A percentile compares a stretch with the other conserved stretches of the same genome.
Evolutionary conservation across 139 green algal genomes (phyloP).

Genomic region (Chlorella sp.): DNA sequence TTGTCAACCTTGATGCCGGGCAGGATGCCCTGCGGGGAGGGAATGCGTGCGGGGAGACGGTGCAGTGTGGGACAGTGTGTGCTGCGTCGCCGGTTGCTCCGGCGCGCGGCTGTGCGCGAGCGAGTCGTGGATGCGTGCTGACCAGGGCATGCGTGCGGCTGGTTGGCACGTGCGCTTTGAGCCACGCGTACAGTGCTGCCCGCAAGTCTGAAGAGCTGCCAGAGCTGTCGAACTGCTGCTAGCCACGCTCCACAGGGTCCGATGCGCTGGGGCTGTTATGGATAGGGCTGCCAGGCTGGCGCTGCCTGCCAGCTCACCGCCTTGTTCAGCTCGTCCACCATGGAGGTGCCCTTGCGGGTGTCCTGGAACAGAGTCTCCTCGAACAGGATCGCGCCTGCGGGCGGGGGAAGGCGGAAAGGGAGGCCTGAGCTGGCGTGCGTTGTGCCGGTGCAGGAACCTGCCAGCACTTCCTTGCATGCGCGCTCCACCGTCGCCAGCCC

Average conservation of each 20-base stretch:
- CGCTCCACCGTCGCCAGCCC: too few relatives aligned
- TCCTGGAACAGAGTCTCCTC: constrained; percentile 99
- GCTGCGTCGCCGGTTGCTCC: too few relatives aligned
- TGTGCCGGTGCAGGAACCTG: too few relatives aligned
- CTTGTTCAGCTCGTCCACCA: constrained; percentile 90
- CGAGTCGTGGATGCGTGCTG: too few relatives aligned
- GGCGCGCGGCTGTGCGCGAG: too few relatives aligned
- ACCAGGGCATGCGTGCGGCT: not conserved
- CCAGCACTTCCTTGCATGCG: too few relatives aligned
- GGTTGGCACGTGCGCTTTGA: not conserved
- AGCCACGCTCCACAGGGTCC: too few relatives aligned
- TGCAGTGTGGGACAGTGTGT: too few relatives aligned
- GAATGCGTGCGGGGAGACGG: not conserved
- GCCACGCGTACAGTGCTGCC: too few relatives aligned
- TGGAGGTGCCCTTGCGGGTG: constrained; percentile 79
- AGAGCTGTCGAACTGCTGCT: not conserved
- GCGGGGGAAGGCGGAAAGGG: not conserved
- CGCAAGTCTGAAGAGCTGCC: too few relatives aligned
- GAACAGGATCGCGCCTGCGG: constrained; percentile 90
- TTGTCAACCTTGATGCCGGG: constrained; percentile 98
- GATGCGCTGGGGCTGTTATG: not conserved
- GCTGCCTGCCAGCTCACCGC: not conserved
- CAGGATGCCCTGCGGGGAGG: constrained; percentile 64
- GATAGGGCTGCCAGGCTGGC: not conserved
- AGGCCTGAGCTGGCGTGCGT: not conserved